Conservation (phyloP, 176 grass and related monocot genomes). For the Oryza longistaminata region DNA sequence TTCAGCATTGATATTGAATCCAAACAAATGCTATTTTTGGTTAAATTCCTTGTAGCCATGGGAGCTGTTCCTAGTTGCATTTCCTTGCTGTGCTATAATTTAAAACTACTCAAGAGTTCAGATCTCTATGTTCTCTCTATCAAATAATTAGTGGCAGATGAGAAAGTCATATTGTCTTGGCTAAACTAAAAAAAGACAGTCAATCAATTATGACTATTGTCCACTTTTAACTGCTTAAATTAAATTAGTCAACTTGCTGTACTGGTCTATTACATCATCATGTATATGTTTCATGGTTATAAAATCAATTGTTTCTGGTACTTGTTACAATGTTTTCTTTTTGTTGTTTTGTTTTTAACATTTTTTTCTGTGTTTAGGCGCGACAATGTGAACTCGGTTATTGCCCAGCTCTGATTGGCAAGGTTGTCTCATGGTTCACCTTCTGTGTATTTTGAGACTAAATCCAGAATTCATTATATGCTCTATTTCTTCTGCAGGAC, state of each 20-base stretch:
- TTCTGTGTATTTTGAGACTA: not conserved
- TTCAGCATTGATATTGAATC: not conserved
- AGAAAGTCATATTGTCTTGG: not conserved
- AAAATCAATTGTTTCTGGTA: not conserved
- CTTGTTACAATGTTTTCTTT: not conserved
- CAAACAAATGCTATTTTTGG: not conserved
- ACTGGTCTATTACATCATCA: not conserved
- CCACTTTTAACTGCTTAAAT: not conserved
- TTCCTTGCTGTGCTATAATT: not conserved
- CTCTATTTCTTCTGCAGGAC: conserved; percentile 50
- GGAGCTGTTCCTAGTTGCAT: not conserved
- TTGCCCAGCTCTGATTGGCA: conserved; percentile 71
- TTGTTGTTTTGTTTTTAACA: not conserved
- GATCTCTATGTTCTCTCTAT: not conserved
- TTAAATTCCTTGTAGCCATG: not conserved
- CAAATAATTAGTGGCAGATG: not conserved
- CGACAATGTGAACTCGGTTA: conserved; percentile 76
- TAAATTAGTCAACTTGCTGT: not conserved
- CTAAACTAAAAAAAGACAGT: not conserved
- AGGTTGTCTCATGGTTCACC: conserved; percentile 42
- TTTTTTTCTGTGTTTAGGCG: conserved; percentile 41
- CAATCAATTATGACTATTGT: not conserved
- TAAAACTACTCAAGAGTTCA: not conserved
- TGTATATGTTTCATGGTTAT: not conserved
- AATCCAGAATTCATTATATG: not conserved